A percentile compares a stretch with the other conserved stretches of the same genome.
These are phyloP conservation scores for Nicotiana undulata DNA, from an alignment of 257 asterid species.

Conservation along the genomic window DNA sequence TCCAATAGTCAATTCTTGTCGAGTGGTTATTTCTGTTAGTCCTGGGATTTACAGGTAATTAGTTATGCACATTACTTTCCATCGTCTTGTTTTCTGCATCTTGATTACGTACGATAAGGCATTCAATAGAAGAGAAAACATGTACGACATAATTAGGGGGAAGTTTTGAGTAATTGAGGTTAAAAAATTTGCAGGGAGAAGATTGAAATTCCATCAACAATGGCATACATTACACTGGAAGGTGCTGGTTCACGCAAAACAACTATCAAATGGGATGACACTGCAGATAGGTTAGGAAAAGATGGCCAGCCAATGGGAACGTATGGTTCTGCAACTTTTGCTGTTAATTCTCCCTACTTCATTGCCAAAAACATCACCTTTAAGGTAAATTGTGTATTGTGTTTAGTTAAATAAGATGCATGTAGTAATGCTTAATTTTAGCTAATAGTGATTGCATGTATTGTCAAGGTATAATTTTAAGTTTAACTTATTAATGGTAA, in stretches of 20 bases:
- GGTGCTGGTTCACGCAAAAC: conserved; percentile 57
- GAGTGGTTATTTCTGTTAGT: conserved; percentile 64
- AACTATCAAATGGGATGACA: conserved; percentile 64
- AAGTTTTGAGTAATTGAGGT: not conserved
- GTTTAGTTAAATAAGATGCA: not conserved
- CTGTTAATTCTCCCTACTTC: conserved; percentile 80
- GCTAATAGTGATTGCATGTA: not conserved
- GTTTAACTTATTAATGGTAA: too few species aligned
- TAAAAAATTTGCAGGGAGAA: conserved; percentile 50
- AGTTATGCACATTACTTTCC: not conserved
- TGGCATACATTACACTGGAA: conserved; percentile 65
- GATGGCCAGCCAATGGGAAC: conserved; percentile 65
- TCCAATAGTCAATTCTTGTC: conserved; percentile 62
- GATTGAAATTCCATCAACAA: conserved; percentile 72
- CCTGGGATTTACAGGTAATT: conserved; percentile 66
- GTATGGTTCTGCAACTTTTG: conserved; percentile 84
- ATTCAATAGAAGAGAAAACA: not conserved
- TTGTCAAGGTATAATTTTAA: too few species aligned
- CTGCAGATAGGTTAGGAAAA: conserved; percentile 55
- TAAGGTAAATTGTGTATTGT: conserved; percentile 33
- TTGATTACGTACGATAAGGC: not conserved
- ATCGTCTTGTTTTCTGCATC: not conserved
- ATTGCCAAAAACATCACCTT: conserved; percentile 76
- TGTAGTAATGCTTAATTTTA: not conserved
- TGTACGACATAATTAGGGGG: not conserved